Base-by-base conservation (phyloP, 208 protist species). In the Trypanosoma scelopori region DNA sequence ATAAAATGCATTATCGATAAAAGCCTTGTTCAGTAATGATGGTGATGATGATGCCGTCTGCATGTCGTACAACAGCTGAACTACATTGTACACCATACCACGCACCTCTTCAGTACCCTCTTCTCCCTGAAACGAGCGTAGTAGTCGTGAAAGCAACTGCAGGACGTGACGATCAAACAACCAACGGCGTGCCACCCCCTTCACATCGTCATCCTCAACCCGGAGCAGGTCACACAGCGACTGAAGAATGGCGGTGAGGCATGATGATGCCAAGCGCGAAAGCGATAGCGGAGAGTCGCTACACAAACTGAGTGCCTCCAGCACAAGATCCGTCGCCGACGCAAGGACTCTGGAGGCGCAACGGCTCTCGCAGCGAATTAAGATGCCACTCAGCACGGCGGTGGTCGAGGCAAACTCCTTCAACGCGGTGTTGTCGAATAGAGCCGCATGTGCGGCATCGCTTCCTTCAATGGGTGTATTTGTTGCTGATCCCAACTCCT, bases 151-250 rank as follows among this genome's bases (percentile, higher is more conserved):
- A 20, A 64, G 39, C 28, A 64, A 9, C 27, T 64, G n/a, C 20
- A 64, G n/a, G 28, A 64, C 20, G 23, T 51, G 43, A 5, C 53
- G n/a, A 22, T 51, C 45, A 53, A 28, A 28, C 13, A 43, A 64
- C 30, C 51, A 53, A 0, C 28, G 15, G 32, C 20, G 25, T 23
- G 46, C 20, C 15, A 41, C 32, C 42, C 52, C 45, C 15, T 3
- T 53, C 43, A 64, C 27, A 43, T 43, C 12, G 5, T 13, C 43
- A 30, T 37, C 25, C 3, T 52, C 46, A 20, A 45, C 27, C 22
- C 3, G 25, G n/a, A 64, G 15, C 27, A 64, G 3, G 5, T 52
- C 25, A 39, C 16, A 42, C 4, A 64, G 16, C 28, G 23, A 53
- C 5, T 27, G 1, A 35, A 64, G 30, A 12, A 43, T 51, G 53